Base-by-base conservation (phyloP, 1,284 basidiomycete species). In the Leccinum pachyderme region DNA sequence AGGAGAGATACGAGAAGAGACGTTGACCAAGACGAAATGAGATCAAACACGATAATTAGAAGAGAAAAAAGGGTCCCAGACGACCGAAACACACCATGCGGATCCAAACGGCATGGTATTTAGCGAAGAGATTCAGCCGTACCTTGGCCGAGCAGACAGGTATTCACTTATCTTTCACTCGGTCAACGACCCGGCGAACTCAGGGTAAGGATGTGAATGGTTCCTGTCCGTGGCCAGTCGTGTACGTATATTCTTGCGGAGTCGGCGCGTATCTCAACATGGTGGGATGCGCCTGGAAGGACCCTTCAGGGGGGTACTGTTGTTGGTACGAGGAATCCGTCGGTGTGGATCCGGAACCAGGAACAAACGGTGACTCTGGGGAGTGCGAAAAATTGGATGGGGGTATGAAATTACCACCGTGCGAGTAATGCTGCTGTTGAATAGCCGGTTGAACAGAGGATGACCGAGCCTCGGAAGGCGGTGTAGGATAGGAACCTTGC, bases 171-270 rank as follows among this genome's bases (percentile, higher is more conserved):
- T 41, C 39, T 54, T 43, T 53, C 53, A 47, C 32, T 15, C 5
- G 39, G 45, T 29, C 35, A 46, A 24, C 33, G 32, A 24, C 44
- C 33, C 27, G 8, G 46, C 3, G 31, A 39, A 35, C 28, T 65
- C 51, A 67, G 1, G 47, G 45, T 28, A 67, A 64, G 18, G 66
- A 47, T 7, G 50, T n/a, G 22, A 56, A 67, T 44, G 62, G 60
- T 27, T 70, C 65, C 54, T 71, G 66, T 7, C 50, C 60, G 7
- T 68, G 65, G n/a, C 56, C 53, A 3, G 69, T 29, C 5, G 57
- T 25, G n/a, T 64, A 68, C 2, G 64, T 51, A 15, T 64, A 72
- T 11, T 66, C 64, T 35, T 45, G 54, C 18, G 58, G 5, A 5
- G 69, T 52, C 8, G 64, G 37, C 15, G 49, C 49, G 28, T 67